Percentiles rank a stretch among this genome's conserved stretches.
These are phyloP conservation scores for Hypoxylon sp. DNA, from an alignment of 2,329 filamentous ascomycete genomes.

Conservation along the genomic window DNA sequence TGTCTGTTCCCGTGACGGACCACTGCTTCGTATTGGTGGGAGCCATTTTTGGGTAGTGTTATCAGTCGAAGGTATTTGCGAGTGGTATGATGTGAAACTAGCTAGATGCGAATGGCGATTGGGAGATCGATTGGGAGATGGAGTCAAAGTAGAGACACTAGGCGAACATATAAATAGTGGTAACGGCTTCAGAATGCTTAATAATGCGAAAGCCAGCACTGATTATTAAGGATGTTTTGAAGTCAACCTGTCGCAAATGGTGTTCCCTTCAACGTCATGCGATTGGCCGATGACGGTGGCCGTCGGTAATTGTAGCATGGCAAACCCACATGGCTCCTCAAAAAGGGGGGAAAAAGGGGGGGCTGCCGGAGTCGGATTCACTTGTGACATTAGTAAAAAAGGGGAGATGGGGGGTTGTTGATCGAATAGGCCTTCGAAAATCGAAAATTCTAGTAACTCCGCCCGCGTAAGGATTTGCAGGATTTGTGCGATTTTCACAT, in stretches of 20 bases:
- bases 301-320: constrained; percentile 9
- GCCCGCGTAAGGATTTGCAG: no score
- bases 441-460: neutral
- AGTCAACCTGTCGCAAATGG: constrained; percentile 1
- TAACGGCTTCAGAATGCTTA: neutral
- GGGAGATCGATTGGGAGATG: neutral
- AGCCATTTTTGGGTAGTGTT: constrained; percentile 37
- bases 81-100: neutral
- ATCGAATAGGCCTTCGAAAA: neutral
- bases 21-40: constrained; percentile 65
- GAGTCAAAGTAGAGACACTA: neutral
- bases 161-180: neutral
- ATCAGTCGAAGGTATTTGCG: neutral
- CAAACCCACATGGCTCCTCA: neutral
- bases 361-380: neutral
- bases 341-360: neutral
- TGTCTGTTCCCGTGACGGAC: constrained; percentile 62
- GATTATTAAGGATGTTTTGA: neutral
- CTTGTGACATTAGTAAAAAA: neutral
- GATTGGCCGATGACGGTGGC: constrained; percentile 11
- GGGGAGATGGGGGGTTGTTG: constrained; percentile 3
- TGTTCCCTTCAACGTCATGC: constrained; percentile 20
- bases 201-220: neutral
- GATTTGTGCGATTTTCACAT: neutral
- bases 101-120: neutral